Evolutionary conservation across 495 filamentous ascomycete genomes (phyloP).

Genomic region (Penicillium goetzii): DNA sequence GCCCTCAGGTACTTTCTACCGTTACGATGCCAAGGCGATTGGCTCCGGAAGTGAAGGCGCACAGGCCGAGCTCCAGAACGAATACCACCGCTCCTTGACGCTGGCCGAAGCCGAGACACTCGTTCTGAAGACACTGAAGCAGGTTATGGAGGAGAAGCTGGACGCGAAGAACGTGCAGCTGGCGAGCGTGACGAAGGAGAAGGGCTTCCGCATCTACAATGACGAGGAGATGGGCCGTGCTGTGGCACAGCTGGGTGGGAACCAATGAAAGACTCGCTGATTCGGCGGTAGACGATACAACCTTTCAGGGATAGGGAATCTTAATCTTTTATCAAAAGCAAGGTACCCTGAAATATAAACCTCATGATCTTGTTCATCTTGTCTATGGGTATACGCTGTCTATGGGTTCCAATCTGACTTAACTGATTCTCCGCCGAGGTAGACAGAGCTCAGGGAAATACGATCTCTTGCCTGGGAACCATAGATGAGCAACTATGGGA

Average conservation of each 20-base stretch:
- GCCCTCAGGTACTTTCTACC: slow-evolving; percentile 96
- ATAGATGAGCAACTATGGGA: too few relatives aligned
- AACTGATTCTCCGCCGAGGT: too few relatives aligned
- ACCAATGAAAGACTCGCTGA: slow-evolving; percentile 41
- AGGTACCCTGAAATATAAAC: slow-evolving; percentile 7
- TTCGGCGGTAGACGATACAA: slow-evolving; percentile 1
- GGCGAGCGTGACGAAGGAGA: slow-evolving; percentile 95
- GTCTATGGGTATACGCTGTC: neutral
- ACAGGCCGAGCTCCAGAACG: slow-evolving; percentile 96
- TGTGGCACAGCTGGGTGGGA: slow-evolving; percentile 68
- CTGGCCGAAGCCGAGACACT: slow-evolving; percentile 91
- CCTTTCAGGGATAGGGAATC: slow-evolving; percentile 1
- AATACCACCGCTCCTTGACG: slow-evolving; percentile 97
- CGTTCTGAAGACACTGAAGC: slow-evolving; percentile 97
- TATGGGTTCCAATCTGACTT: neutral
- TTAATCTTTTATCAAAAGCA: neutral
- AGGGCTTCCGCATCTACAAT: slow-evolving; percentile 95
- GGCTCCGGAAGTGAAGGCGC: slow-evolving; percentile 95
- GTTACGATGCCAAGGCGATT: slow-evolving; percentile 99
- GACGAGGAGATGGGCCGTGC: slow-evolving; percentile 95
- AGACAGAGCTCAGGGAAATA: neutral
- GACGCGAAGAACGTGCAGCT: slow-evolving; percentile 98
- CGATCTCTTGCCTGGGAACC: neutral
- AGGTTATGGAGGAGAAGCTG: slow-evolving; percentile 99
- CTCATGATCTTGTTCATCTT: neutral